A percentile compares a stretch with the other conserved stretches of the same genome.
Evolutionary conservation across 768 basidiomycete species (phyloP).

Genomic region (Lactarius vividus): DNA sequence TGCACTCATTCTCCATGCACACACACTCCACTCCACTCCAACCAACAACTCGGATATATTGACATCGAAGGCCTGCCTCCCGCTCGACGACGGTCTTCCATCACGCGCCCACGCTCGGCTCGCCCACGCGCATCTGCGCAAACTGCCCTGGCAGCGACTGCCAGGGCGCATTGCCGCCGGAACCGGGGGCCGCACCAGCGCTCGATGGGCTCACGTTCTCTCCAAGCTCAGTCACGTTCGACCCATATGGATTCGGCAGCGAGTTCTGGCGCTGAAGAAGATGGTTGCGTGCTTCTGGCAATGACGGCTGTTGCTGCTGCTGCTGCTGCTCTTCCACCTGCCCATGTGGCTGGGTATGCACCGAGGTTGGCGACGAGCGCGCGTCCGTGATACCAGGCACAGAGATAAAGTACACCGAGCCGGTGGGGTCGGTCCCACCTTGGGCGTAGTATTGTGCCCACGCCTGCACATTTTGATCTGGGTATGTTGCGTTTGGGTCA

Average conservation of each 20-base stretch:
- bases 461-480: slow-evolving; percentile 78
- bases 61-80: neutral
- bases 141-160: slow-evolving; percentile 23
- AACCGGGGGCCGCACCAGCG: neutral
- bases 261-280: slow-evolving; percentile 15
- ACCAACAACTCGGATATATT: neutral
- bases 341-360: neutral
- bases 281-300: neutral
- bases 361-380: neutral
- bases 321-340: slow-evolving; percentile 8
- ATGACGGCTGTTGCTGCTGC: slow-evolving; percentile 10
- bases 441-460: slow-evolving; percentile 86
- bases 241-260: slow-evolving; percentile 23
- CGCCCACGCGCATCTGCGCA: slow-evolving; percentile 27
- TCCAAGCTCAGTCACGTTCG: neutral
- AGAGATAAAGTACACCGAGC: slow-evolving; percentile 76
- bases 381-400: slow-evolving; percentile 70
- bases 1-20: too few relatives aligned
- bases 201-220: neutral
- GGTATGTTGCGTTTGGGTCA: slow-evolving; percentile 64
- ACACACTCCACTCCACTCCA: neutral
- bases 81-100: neutral
- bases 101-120: slow-evolving; percentile 25
- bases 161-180: slow-evolving; percentile 12
- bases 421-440: slow-evolving; percentile 71